phyloP scores from a whole-genome alignment of 495 filamentous ascomycete species.

The Margaritispora aquatica region DNA sequence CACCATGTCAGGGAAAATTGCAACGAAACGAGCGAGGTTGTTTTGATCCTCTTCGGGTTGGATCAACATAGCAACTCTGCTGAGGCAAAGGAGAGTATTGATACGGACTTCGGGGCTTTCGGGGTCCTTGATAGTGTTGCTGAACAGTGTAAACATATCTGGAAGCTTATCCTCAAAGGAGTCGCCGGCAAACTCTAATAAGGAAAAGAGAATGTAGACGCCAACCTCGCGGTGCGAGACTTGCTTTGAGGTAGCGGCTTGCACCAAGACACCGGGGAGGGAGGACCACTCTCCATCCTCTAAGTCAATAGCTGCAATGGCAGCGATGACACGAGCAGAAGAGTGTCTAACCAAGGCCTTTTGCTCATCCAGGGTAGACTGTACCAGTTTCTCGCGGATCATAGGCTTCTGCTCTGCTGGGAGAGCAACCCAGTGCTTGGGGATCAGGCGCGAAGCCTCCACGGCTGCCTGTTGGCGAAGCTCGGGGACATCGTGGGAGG shows the following conservation, averaged over 20 bases:
- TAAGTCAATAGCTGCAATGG: constrained; percentile 80
- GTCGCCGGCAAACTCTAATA: constrained; percentile 79
- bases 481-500: constrained; percentile 60
- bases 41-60: constrained; percentile 76
- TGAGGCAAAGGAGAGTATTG: constrained; percentile 91
- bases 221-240: constrained; percentile 81
- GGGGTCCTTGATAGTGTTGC: constrained; percentile 80
- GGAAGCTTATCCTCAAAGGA: constrained; percentile 67
- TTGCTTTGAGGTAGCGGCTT: constrained; percentile 62
- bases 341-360: constrained; percentile 73
- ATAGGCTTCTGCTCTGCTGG: constrained; percentile 62
- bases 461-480: constrained; percentile 87
- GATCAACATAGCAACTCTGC: constrained; percentile 79
- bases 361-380: constrained; percentile 73
- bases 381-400: constrained; percentile 73
- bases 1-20: constrained; percentile 81
- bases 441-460: constrained; percentile 71
- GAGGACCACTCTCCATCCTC: constrained; percentile 83
- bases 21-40: constrained; percentile 65
- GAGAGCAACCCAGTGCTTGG: constrained; percentile 73
- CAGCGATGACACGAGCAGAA: constrained; percentile 78
- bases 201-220: constrained; percentile 86
- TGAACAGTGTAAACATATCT: constrained; percentile 78
- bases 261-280: constrained; percentile 66
- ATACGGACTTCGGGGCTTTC: constrained; percentile 87